Evolutionary conservation across 169 alveolate species (phyloP).

Genomic region (Plasmodium berghei): DNA sequence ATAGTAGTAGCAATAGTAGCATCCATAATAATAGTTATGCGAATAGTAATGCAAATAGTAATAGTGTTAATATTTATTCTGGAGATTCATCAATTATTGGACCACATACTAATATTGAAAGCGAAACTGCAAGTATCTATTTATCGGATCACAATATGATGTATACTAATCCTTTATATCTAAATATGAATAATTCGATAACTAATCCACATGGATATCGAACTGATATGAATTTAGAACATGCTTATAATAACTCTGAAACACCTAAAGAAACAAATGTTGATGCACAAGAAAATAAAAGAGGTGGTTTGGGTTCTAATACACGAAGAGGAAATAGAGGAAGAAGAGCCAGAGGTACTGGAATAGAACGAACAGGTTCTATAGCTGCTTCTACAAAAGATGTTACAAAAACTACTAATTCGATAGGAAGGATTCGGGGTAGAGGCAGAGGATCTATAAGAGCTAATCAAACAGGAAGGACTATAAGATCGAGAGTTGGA

Average conservation of each 20-base stretch:
- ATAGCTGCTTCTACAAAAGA: neutral
- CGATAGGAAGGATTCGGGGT: neutral
- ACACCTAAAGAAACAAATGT: no score
- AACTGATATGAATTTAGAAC: no score
- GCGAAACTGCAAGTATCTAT: no score
- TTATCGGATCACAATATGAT: no score
- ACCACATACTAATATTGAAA: neutral
- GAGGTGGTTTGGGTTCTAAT: neutral
- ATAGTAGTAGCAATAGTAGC: neutral
- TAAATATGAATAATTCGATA: no score
- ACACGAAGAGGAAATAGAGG: neutral
- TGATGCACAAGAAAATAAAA: neutral
- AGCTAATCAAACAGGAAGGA: neutral
- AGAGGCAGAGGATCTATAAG: neutral
- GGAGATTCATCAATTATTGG: neutral
- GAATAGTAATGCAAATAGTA: neutral
- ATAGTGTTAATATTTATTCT: neutral
- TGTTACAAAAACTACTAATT: neutral
- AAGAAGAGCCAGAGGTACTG: neutral
- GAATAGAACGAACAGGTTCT: neutral
- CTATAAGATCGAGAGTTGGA: neutral
- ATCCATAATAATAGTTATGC: neutral
- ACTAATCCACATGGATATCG: no score
- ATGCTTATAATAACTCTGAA: no score
- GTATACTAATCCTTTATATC: no score